Evolutionary conservation across 495 filamentous ascomycete genomes (phyloP).

Genomic region (Durotheca rogersii): DNA sequence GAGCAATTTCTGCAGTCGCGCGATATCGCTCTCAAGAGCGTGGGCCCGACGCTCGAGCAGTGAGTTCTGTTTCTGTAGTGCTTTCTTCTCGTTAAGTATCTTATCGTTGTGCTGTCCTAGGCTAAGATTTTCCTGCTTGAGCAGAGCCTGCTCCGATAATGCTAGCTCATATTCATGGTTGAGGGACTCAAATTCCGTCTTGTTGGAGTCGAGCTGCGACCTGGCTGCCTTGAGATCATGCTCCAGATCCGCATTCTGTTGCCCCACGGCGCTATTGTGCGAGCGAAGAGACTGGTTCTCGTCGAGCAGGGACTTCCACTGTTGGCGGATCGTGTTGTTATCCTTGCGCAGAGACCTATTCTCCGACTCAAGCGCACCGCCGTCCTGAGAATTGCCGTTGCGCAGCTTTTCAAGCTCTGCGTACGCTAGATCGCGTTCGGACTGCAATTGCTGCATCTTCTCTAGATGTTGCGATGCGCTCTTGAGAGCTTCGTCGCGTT

Average conservation of each 20-base stretch:
- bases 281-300: slow-evolving; percentile 34
- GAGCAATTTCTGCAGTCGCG: slow-evolving; percentile 36
- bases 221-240: slow-evolving; percentile 39
- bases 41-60: slow-evolving; percentile 29
- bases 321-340: slow-evolving; percentile 35
- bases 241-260: slow-evolving; percentile 41
- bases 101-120: slow-evolving; percentile 49
- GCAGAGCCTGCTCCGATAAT: slow-evolving; percentile 38
- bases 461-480: slow-evolving; percentile 44
- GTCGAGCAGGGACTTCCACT: slow-evolving; percentile 28
- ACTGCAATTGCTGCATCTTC: slow-evolving; percentile 46
- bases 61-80: slow-evolving; percentile 44
- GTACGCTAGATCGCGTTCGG: slow-evolving; percentile 42
- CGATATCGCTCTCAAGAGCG: slow-evolving; percentile 41
- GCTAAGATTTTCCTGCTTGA: slow-evolving; percentile 45
- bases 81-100: slow-evolving; percentile 50
- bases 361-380: slow-evolving; percentile 31
- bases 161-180: slow-evolving; percentile 32
- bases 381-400: slow-evolving; percentile 10
- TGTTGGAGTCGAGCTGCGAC: slow-evolving; percentile 38
- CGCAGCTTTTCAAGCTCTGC: slow-evolving; percentile 37
- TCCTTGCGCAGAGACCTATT: slow-evolving; percentile 37
- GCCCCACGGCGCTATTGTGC: slow-evolving; percentile 30
- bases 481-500: slow-evolving; percentile 50
- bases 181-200: slow-evolving; percentile 39